Evolutionary conservation across 257 asterid species (phyloP).

Genomic region (Nicotiana tabacum): DNA sequence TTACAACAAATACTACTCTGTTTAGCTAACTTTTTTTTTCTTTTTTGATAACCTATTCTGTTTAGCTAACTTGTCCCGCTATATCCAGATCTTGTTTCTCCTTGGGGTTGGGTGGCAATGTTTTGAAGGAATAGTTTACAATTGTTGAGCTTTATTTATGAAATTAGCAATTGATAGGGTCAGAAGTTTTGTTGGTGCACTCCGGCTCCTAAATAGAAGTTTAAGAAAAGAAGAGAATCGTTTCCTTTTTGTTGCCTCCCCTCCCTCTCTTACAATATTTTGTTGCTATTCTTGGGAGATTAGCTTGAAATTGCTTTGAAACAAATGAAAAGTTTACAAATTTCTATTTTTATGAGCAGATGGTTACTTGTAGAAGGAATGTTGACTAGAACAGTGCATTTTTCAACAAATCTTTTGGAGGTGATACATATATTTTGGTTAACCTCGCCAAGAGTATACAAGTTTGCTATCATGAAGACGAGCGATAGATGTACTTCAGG

Average conservation of each 20-base stretch:
- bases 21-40: neutral
- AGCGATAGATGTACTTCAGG: neutral
- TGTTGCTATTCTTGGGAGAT: neutral
- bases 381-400: constrained; percentile 19
- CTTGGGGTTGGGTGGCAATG: neutral
- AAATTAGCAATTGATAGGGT: neutral
- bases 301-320: neutral
- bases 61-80: neutral
- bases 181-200: neutral
- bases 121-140: neutral
- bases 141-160: neutral
- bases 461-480: neutral
- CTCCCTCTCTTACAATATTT: neutral
- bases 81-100: neutral
- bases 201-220: neutral
- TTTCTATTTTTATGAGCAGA: constrained; percentile 22
- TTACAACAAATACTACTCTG: neutral
- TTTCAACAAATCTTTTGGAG: constrained; percentile 10
- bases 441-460: neutral
- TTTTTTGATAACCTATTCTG: too few relatives aligned
- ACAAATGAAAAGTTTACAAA: neutral
- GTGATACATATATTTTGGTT: constrained; percentile 1
- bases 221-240: neutral
- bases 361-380: constrained; percentile 18
- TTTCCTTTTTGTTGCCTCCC: neutral